Base-by-base conservation (phyloP, 768 basidiomycete genomes). In the Leucosporidium creatinivorum region DNA sequence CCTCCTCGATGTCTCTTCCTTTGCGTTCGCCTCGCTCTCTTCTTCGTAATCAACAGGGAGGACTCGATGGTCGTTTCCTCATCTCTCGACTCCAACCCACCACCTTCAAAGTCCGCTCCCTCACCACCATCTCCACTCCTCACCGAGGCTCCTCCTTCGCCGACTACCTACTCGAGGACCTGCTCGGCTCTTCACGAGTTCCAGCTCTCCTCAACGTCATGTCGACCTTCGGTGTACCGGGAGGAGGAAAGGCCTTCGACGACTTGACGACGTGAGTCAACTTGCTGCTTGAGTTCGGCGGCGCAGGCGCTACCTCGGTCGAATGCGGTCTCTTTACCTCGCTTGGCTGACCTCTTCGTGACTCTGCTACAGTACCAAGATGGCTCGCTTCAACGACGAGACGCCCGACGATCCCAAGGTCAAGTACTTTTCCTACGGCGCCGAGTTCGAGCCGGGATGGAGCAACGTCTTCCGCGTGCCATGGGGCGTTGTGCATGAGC, bases 361-460 rank as follows among this genome's bases (percentile, higher is more conserved):
- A 18, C 9, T 6, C 9, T 15, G n/a, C 26, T 33, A 44, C 60
- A 70, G 69, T 0, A 85, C 87, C 33, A 86, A 85, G 68, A 99
- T 98, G 94, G 83, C 83, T 47, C 78, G 82, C 60, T 99, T 99
- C 80, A 99, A 99, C 76, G 84, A 88, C 64, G 82, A 87, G 47
- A 90, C 90, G 0, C 88, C 89, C 0, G 87, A 98, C 73, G 83
- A 87, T 0, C 81, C 84, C 1, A 85, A 84, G 28, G 87, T 98
- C 62, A 83, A 84, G 70, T 99, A 99, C 78, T 94, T 89, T 73
- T 92, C 89, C 75, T 99, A 92, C 90, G 96, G 96, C 17, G 96
- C 96, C 3, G 83, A 83, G 18, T 93, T 93, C 75, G 84, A 88
- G 21, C 94, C 96, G 8, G 89, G 89, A 1, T 72, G 70, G 69